Evolutionary conservation across 352 stramenopile genomes (phyloP).

Genomic region (Thalassiosira allenii): DNA sequence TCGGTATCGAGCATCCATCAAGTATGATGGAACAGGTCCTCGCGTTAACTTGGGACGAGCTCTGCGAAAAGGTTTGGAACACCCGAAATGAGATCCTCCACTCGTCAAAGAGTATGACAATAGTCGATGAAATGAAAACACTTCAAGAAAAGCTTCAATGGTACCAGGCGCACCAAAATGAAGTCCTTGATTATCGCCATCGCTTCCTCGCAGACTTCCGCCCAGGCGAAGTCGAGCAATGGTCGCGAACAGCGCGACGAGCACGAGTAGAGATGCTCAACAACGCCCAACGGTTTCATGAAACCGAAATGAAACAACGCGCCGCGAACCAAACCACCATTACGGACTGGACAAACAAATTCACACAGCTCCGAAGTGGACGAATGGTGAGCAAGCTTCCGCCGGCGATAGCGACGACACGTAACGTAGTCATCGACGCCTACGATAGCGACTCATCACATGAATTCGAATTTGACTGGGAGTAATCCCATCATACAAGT

Average conservation of each 20-base stretch:
- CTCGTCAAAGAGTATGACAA: neutral
- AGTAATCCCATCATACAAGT: too few species aligned
- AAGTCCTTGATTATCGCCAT: slow-evolving; percentile 19
- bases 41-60: slow-evolving; percentile 9
- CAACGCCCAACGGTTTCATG: neutral
- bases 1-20: neutral
- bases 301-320: neutral
- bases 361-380: slow-evolving; percentile 7
- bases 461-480: too few species aligned
- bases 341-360: neutral
- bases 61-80: slow-evolving; percentile 13
- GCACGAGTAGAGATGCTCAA: neutral
- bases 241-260: neutral
- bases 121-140: neutral
- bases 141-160: neutral
- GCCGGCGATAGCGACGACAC: too few species aligned
- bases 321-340: slow-evolving; percentile 4
- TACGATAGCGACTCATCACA: too few species aligned
- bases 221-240: neutral
- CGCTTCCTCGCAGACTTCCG: neutral
- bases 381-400: neutral
- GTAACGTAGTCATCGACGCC: too few species aligned
- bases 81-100: neutral
- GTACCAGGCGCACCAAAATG: slow-evolving; percentile 4
- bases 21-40: neutral